These are phyloP conservation scores for Leccinellum luteum DNA, from an alignment of 768 basidiomycete genomes.

Conservation along the genomic window DNA sequence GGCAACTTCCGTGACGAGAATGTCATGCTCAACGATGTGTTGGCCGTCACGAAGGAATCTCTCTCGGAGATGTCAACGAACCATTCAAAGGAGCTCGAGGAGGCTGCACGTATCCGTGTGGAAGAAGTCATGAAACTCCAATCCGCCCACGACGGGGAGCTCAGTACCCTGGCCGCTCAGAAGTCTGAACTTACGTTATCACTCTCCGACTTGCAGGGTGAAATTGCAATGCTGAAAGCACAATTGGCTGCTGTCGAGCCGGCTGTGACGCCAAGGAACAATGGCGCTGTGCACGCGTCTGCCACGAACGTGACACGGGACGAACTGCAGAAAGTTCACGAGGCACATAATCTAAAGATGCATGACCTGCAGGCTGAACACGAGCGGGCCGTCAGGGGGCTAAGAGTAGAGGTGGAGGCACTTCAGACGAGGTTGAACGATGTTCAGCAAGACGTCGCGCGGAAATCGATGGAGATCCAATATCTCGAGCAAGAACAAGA, in stretches of 20 bases:
- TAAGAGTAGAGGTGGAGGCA: conserved; percentile 57
- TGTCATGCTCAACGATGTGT: conserved; percentile 59
- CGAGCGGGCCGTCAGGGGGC: conserved; percentile 50
- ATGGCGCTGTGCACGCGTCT: conserved; percentile 42
- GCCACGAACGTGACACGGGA: conserved; percentile 61
- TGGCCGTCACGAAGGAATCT: conserved; percentile 66
- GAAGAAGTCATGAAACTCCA: conserved; percentile 69
- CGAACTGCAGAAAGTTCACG: conserved; percentile 73
- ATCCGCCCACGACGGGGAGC: conserved; percentile 57
- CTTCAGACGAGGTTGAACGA: conserved; percentile 49
- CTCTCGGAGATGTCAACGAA: conserved; percentile 67
- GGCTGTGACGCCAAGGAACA: conserved; percentile 51
- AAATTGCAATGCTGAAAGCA: conserved; percentile 64
- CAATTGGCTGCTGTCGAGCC: conserved; percentile 46
- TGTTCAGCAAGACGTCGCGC: conserved; percentile 56
- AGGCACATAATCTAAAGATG: conserved; percentile 82
- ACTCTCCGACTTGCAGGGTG: conserved; percentile 77
- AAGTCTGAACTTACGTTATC: conserved; percentile 60
- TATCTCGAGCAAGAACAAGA: conserved; percentile 80
- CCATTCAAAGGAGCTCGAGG: conserved; percentile 73
- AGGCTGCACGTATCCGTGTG: conserved; percentile 63
- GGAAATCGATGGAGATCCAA: conserved; percentile 79
- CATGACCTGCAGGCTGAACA: conserved; percentile 69
- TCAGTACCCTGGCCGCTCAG: conserved; percentile 51
- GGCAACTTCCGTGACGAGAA: conserved; percentile 68